phyloP scores from a whole-genome alignment of 2,329 filamentous ascomycete species.

The Cladobotryum protrusum region DNA sequence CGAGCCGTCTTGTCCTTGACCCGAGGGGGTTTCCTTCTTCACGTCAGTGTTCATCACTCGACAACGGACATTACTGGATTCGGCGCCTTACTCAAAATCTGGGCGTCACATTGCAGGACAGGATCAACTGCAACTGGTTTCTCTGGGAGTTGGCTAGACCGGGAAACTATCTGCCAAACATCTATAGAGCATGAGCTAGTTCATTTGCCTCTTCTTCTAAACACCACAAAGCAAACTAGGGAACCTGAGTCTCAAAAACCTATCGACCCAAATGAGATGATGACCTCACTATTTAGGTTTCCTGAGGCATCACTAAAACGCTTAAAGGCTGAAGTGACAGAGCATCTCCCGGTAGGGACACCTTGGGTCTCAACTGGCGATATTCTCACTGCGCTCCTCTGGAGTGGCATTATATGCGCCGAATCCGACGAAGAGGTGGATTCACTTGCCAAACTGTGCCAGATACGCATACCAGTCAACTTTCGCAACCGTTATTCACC shows the following conservation, averaged over 20 bases:
- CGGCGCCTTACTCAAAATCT: slow-evolving; percentile 4
- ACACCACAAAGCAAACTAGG: background rate
- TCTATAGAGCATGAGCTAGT: background rate
- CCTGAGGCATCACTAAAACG: background rate
- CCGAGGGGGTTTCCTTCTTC: slow-evolving; percentile 2
- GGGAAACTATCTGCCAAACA: background rate
- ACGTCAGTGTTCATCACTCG: slow-evolving; percentile 1
- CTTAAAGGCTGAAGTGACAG: background rate
- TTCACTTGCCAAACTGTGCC: background rate
- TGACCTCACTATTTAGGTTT: background rate
- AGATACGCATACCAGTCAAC: slow-evolving; percentile 2
- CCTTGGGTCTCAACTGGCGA: slow-evolving; percentile 7
- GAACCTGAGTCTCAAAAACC: background rate
- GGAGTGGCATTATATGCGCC: background rate
- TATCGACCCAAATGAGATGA: background rate
- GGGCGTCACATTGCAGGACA: slow-evolving; percentile 4
- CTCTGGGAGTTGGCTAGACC: too few relatives aligned
- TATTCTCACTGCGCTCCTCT: slow-evolving; percentile 3
- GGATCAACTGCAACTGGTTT: background rate
- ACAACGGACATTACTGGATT: slow-evolving; percentile 4
- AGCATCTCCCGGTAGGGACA: background rate
- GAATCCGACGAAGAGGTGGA: background rate
- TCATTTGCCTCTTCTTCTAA: slow-evolving; percentile 1
- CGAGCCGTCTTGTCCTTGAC: slow-evolving; percentile 5
- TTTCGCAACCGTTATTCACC: slow-evolving; percentile 1